Conservation (phyloP, 2,329 filamentous ascomycete genomes). For the Trichophyton rubrum region DNA sequence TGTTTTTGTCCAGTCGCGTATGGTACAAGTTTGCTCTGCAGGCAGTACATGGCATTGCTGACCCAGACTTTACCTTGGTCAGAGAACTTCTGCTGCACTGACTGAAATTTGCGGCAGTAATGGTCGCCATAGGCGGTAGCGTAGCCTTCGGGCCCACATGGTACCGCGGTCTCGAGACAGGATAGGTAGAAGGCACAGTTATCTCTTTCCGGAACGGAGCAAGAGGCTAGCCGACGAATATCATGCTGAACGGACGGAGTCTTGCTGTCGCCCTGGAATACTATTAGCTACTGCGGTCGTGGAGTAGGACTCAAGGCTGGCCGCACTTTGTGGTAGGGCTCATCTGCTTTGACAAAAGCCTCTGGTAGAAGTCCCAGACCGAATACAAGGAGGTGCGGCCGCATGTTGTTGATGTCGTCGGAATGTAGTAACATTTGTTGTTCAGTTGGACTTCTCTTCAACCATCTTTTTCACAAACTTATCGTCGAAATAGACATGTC, state of each 20-base stretch:
- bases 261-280: background rate
- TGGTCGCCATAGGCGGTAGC: slow-evolving; percentile 21
- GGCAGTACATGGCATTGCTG: slow-evolving; percentile 19
- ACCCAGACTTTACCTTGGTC: slow-evolving; percentile 18
- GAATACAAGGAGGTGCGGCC: background rate
- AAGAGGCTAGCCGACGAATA: background rate
- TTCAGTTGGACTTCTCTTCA: background rate
- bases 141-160: slow-evolving; percentile 20
- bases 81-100: slow-evolving; percentile 12
- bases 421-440: background rate
- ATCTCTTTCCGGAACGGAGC: slow-evolving; percentile 15
- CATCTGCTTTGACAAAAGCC: background rate
- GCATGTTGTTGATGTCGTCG: background rate
- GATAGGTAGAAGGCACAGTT: slow-evolving; percentile 20
- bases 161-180: slow-evolving; percentile 16
- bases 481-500: too few relatives aligned
- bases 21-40: slow-evolving; percentile 18
- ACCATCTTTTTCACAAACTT: too few relatives aligned
- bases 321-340: background rate
- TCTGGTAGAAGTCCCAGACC: background rate
- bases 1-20: slow-evolving; percentile 12
- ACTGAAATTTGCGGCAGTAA: slow-evolving; percentile 18
- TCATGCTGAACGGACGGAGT: background rate
- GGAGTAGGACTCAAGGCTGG: background rate
- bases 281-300: background rate